Evolutionary conservation across 768 basidiomycete genomes (phyloP).

Genomic region (Serendipita sp.): DNA sequence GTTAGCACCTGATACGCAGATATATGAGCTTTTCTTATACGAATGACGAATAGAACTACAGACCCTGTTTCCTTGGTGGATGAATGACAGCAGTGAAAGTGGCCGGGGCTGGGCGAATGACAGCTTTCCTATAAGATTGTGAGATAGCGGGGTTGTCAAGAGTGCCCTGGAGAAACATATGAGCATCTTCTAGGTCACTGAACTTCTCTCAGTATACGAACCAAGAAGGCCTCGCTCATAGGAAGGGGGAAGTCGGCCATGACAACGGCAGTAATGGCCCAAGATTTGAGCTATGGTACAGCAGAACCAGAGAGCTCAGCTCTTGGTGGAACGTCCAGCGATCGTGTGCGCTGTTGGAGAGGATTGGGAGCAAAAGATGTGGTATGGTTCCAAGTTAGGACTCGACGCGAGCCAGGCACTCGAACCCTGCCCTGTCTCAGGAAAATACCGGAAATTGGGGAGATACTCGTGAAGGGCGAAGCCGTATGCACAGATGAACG

Average conservation of each 20-base stretch:
- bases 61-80: constrained; percentile 41
- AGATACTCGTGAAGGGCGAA: too few species aligned
- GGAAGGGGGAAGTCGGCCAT: constrained; percentile 5
- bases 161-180: neutral
- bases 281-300: neutral
- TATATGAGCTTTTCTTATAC: neutral
- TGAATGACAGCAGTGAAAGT: constrained; percentile 46
- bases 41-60: constrained; percentile 11
- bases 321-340: neutral
- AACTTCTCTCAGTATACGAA: neutral
- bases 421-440: too few species aligned
- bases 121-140: constrained; percentile 37
- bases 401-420: too few species aligned
- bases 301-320: neutral
- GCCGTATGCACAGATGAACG: too few species aligned
- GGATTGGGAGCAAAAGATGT: neutral
- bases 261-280: neutral
- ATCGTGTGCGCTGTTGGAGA: neutral
- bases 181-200: neutral
- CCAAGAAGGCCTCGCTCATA: constrained; percentile 1
- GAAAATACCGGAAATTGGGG: too few species aligned
- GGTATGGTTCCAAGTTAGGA: neutral
- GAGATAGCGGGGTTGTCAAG: constrained; percentile 5
- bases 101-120: constrained; percentile 41
- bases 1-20: constrained; percentile 27